These are phyloP conservation scores for Magnaporthiopsis rhizophila DNA, from an alignment of 2,329 filamentous ascomycete species.

Conservation along the genomic window DNA sequence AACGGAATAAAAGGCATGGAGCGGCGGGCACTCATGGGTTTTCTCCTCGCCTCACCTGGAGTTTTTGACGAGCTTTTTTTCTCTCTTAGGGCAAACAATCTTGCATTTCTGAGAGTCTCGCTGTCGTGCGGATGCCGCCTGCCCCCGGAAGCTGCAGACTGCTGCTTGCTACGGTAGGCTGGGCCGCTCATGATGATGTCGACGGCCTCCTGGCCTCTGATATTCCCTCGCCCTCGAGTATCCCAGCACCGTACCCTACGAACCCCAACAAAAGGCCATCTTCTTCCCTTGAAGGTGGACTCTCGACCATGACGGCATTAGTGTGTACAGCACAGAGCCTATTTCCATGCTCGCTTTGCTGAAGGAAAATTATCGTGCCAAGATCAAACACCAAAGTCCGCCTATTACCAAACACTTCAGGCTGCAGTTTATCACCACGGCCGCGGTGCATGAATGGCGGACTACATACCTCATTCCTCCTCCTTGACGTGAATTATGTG, in stretches of 20 bases:
- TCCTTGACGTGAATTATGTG: neutral
- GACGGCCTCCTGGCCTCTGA: neutral
- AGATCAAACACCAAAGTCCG: conserved; percentile 35
- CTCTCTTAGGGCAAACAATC: conserved; percentile 3
- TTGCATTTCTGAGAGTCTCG: conserved; percentile 1
- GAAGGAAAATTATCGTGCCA: conserved; percentile 50
- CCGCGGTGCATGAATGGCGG: conserved; percentile 48
- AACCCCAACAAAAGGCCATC: neutral
- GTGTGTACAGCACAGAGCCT: conserved; percentile 53
- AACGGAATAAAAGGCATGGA: conserved; percentile 8
- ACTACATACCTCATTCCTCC: conserved; percentile 29
- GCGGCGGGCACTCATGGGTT: conserved; percentile 4
- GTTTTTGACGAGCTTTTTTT: conserved; percentile 10
- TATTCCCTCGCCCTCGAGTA: neutral
- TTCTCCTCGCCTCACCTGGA: conserved; percentile 4
- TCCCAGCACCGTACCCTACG: neutral
- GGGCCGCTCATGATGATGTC: neutral
- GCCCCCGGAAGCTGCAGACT: neutral
- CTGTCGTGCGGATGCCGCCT: neutral
- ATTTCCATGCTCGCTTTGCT: conserved; percentile 41
- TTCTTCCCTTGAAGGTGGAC: neutral
- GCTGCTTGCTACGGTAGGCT: neutral
- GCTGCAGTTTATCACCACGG: conserved; percentile 25
- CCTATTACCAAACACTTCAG: conserved; percentile 52
- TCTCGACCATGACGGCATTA: conserved; percentile 36